Conservation (phyloP, 73 alveolate species). For the Durusdinium trenchii region DNA sequence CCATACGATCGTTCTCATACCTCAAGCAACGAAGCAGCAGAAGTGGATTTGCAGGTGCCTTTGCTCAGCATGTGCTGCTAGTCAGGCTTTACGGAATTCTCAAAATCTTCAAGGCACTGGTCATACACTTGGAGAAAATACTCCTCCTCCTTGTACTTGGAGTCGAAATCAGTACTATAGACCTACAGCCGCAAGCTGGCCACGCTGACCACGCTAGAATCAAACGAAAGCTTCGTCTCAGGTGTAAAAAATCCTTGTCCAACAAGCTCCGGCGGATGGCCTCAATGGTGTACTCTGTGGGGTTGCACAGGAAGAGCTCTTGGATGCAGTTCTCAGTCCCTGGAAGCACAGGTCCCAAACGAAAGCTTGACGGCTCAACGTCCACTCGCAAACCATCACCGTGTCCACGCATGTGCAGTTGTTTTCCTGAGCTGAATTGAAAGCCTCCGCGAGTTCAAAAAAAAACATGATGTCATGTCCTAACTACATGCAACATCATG, state of each 20-base stretch:
- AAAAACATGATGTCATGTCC: too few species aligned
- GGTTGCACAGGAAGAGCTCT: slow-evolving; percentile 95
- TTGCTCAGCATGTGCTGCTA: neutral
- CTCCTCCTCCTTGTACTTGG: slow-evolving; percentile 97
- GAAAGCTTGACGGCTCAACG: slow-evolving; percentile 96
- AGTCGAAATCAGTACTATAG: slow-evolving; percentile 97
- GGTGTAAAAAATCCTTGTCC: neutral
- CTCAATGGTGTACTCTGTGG: slow-evolving; percentile 97
- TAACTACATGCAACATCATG: too few species aligned
- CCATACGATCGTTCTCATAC: slow-evolving; percentile 96
- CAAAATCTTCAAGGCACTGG: slow-evolving; percentile 12
- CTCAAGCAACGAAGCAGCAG: neutral
- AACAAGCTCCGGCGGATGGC: slow-evolving; percentile 46
- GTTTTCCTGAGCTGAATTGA: slow-evolving; percentile 88
- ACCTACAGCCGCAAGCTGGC: neutral
- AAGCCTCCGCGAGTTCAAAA: too few species aligned
- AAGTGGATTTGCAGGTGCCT: neutral
- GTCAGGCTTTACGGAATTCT: neutral
- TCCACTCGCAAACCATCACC: slow-evolving; percentile 96
- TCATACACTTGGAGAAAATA: slow-evolving; percentile 53
- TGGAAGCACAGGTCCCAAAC: slow-evolving; percentile 97
- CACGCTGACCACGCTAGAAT: too few species aligned
- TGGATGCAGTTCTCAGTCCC: slow-evolving; percentile 96
- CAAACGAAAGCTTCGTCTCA: neutral
- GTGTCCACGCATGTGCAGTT: slow-evolving; percentile 96